These are phyloP conservation scores for Rugiboletus extremiorientalis DNA, from an alignment of 1,284 basidiomycete genomes.

Conservation along the genomic window DNA sequence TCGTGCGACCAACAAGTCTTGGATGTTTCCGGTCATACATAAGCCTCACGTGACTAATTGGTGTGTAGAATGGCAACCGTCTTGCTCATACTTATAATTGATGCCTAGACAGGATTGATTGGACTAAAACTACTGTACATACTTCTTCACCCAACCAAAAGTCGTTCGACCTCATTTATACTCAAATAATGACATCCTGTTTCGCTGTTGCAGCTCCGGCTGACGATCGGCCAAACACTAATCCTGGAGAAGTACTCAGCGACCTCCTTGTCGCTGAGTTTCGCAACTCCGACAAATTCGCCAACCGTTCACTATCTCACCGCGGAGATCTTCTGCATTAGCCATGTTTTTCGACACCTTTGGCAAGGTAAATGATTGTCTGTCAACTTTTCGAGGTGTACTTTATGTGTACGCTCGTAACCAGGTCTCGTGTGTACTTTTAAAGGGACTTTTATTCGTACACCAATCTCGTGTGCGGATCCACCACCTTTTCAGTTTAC, in stretches of 20 bases:
- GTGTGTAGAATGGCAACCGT: background rate
- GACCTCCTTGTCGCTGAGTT: slow-evolving; percentile 2
- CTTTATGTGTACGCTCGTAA: no score
- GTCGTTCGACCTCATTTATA: no score
- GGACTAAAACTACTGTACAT: background rate
- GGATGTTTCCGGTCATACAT: background rate
- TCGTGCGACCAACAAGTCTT: background rate
- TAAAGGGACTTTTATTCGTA: no score
- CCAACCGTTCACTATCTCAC: background rate
- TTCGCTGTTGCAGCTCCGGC: no score
- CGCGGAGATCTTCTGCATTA: background rate
- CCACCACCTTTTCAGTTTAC: no score
- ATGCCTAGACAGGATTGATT: background rate
- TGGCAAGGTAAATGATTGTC: no score
- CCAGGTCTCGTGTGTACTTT: no score
- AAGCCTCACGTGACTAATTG: background rate
- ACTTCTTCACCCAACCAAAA: no score
- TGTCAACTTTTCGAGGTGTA: no score
- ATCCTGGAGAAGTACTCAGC: background rate
- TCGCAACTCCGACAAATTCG: background rate
- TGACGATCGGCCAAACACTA: no score
- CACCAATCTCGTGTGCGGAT: no score
- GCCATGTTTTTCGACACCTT: background rate
- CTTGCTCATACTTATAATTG: background rate
- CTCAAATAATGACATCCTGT: no score